Percentiles rank a stretch among this genome's conserved stretches.
These are phyloP conservation scores for Gossypioides kirkii DNA, from an alignment of 345 rosid species.

Conservation along the genomic window DNA sequence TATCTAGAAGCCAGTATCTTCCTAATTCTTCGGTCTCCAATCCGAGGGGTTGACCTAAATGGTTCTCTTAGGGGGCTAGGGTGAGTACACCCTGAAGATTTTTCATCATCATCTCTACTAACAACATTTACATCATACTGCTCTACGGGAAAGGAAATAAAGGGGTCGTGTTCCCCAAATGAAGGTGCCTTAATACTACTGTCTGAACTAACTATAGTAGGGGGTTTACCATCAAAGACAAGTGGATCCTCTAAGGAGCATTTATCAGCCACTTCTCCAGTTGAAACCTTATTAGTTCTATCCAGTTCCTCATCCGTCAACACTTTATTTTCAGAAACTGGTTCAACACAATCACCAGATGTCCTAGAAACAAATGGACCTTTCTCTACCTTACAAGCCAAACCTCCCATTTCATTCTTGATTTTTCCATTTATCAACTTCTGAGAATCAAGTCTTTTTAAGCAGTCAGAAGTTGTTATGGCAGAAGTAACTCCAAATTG, in stretches of 20 bases:
- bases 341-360: constrained; percentile 39
- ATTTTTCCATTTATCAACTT: constrained; percentile 35
- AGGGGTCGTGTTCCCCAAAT: constrained; percentile 31
- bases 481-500: constrained; percentile 43
- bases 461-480: constrained; percentile 37
- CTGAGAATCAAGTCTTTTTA: constrained; percentile 36
- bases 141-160: constrained; percentile 29
- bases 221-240: constrained; percentile 53
- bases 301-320: constrained; percentile 27
- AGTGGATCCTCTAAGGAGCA: constrained; percentile 39
- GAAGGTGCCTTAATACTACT: constrained; percentile 40
- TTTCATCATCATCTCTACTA: constrained; percentile 88
- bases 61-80: constrained; percentile 49
- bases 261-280: constrained; percentile 24
- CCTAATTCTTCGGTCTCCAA: constrained; percentile 84
- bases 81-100: constrained; percentile 67
- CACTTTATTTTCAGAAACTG: constrained; percentile 35
- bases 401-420: constrained; percentile 37
- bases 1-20: constrained; percentile 79
- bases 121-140: constrained; percentile 63
- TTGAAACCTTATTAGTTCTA: constrained; percentile 23
- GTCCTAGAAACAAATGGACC: constrained; percentile 24
- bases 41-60: constrained; percentile 55
- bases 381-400: constrained; percentile 35
- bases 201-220: constrained; percentile 45